Evolutionary conservation across 176 grass and related monocot genomes (phyloP), one percentile per base, ranked within the genome.

Genomic region (Oryza meridionalis): DNA sequence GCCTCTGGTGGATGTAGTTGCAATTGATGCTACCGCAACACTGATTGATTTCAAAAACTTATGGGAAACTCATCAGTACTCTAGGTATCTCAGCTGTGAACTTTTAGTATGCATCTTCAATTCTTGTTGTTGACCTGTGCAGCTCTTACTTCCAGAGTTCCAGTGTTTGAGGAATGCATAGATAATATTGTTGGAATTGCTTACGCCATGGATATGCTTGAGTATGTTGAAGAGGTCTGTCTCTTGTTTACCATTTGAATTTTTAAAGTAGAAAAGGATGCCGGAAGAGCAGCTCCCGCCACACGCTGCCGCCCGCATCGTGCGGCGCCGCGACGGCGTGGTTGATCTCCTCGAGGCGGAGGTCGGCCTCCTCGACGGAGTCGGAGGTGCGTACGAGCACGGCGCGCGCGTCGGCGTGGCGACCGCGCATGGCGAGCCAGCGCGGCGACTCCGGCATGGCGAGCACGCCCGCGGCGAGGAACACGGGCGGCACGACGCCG

Each of bases 161-260:
- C 96, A 85, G 91, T 96, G 40, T 99, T 96, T 91, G 93, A 96
- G 88, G 96, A 99, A 87, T 91, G 96, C 62, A 90, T 99, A 76
- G 93, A 99, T 91, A 99, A 99, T 92, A 99, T 99, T 14, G 93
- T 96, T 65, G 96, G 96, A 90, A 91, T 99, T 86, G 96, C 90
- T 84, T 99, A 99, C 85, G 96, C 96, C 69, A 99, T 99, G 96
- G 96, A 96, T 70, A 96, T 99, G 96, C 93, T 99, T 79, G 93
- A 99, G 90, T 93, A 91, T 35, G 93, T 95, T 62, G 92, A 95
- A 86, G 90, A 91, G 89, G 92, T 93, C 32, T 67, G 83, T 88
- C 73, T 84, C 55, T 64, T 35, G 43, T 38, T 76, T 75, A 82
- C 65, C 33, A 47, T 38, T 66, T 77, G 9, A 31, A 6, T 35